Conservation (phyloP, 805 yeast species). For the Ogataea polymorpha region DNA sequence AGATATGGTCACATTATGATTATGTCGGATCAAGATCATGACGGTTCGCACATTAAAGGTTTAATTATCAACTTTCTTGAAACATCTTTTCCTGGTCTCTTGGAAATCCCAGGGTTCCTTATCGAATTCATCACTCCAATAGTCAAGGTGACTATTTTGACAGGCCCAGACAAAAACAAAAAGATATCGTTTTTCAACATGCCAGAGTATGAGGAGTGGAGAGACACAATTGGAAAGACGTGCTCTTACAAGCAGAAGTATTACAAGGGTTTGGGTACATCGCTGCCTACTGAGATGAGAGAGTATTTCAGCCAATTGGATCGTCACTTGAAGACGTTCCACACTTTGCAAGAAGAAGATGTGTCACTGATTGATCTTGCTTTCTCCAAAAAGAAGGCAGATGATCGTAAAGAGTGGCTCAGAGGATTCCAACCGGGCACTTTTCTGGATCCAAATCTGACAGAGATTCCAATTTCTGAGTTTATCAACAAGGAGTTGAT, state of each 20-base stretch:
- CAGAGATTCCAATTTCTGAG: constrained; percentile 82
- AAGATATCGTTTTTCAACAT: constrained; percentile 80
- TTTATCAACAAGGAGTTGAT: constrained; percentile 94
- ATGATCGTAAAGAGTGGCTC: constrained; percentile 96
- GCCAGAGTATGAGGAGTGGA: constrained; percentile 96
- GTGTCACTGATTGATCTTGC: constrained; percentile 81
- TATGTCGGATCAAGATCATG: constrained; percentile 99
- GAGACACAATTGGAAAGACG: constrained; percentile 71
- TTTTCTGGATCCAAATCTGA: constrained; percentile 73
- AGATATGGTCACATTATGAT: constrained; percentile 97
- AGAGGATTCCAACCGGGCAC: constrained; percentile 91
- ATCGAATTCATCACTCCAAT: constrained; percentile 96
- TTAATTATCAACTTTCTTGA: constrained; percentile 89
- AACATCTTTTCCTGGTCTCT: constrained; percentile 88
- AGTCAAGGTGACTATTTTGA: constrained; percentile 78
- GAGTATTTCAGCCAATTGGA: constrained; percentile 86
- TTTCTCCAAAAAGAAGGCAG: constrained; percentile 91
- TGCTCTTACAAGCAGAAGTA: constrained; percentile 90
- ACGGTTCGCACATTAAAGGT: constrained; percentile 97
- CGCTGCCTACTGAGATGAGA: constrained; percentile 75
- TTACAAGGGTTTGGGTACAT: constrained; percentile 98
- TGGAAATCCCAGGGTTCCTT: constrained; percentile 86
- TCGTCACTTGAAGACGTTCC: constrained; percentile 81
- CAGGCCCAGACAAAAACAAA: constrained; percentile 50
- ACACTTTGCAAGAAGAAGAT: constrained; percentile 76